Evolutionary conservation across 2,329 filamentous ascomycete genomes (phyloP), one percentile per base, ranked within the genome.

Genomic region (Xylaria sp.): DNA sequence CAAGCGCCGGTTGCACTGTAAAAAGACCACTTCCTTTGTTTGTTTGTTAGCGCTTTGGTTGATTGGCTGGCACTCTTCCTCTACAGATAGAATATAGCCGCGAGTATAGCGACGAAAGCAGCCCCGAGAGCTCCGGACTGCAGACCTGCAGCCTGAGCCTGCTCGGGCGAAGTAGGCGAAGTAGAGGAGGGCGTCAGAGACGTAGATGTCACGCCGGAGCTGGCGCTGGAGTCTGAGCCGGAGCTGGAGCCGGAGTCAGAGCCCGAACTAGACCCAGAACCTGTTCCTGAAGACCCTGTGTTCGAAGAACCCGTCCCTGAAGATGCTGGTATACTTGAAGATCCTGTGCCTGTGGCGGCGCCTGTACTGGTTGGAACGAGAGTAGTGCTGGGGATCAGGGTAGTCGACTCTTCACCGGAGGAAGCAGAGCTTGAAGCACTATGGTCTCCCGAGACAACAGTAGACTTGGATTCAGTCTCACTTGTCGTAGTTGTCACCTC

Each of bases 21-120:
- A 34, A 9, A 2, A 23, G 37, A 56, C 6, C 32, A 39, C 32
- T 13, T n/a, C 23, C 20, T 13, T 18, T 23, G 13, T 25, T n/a
- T 34, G 5, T 54, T 54, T 28, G 25, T 54, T 13, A 12, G 23
- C n/a, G 6, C 6, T 7, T 39, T 56, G 8, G n/a, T 39, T 25
- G 18, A 18, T 15, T 51, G 34, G 8, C 23, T 12, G n/a, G 34
- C 34, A 10, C 4, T 25, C 34, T 23, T 3, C 15, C 28, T 63
- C 78, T 76, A 81, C 66, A 80, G 68, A 58, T 76, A 74, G 58
- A 80, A 74, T 48, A 81, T 75, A 25, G 76, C 78, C 15, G 70
- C 74, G 71, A 80, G 73, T 51, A 78, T 70, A 41, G 76, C 78
- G 34, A 73, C 73, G 58, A 80, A 74, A 37, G 75, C 76, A 28